phyloP scores from a whole-genome alignment of 2,329 filamentous ascomycete genomes.

The Teratosphaeria viscida region DNA sequence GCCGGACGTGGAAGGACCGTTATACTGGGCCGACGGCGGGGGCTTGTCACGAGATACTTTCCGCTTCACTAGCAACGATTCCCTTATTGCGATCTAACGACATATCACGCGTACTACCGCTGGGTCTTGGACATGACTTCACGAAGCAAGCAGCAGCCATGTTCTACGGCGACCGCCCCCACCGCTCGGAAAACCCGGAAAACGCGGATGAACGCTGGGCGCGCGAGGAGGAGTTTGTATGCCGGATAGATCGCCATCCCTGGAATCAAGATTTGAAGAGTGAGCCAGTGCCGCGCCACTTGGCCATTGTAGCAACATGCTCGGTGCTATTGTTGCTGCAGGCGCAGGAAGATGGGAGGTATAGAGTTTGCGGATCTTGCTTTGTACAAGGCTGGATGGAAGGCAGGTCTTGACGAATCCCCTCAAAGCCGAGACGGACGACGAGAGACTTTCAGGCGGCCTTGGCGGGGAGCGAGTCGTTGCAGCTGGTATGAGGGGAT shows the following conservation, averaged over 20 bases:
- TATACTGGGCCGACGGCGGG: conserved; percentile 6
- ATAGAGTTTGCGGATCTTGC: background rate
- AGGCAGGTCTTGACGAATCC: background rate
- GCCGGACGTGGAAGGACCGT: background rate
- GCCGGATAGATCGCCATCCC: background rate
- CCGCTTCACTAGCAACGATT: conserved; percentile 2
- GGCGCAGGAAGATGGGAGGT: background rate
- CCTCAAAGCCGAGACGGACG: background rate
- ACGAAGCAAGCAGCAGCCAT: conserved; percentile 3
- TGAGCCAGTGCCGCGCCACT: conserved; percentile 1
- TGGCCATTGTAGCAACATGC: conserved; percentile 4
- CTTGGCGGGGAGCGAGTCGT: background rate
- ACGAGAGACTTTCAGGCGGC: background rate
- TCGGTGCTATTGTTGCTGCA: conserved; percentile 5
- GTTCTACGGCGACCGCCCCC: conserved; percentile 6
- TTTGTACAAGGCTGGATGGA: conserved; percentile 1
- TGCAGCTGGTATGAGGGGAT: background rate
- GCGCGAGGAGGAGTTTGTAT: background rate
- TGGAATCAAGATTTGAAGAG: background rate
- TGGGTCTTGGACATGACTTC: background rate
- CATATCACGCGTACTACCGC: background rate
- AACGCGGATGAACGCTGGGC: background rate
- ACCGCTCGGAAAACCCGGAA: conserved; percentile 2
- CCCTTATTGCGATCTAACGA: conserved; percentile 1
- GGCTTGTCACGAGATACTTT: background rate